Evolutionary conservation across 2,329 filamentous ascomycete genomes (phyloP).

Genomic region (Aspergillus pseudonomiae): DNA sequence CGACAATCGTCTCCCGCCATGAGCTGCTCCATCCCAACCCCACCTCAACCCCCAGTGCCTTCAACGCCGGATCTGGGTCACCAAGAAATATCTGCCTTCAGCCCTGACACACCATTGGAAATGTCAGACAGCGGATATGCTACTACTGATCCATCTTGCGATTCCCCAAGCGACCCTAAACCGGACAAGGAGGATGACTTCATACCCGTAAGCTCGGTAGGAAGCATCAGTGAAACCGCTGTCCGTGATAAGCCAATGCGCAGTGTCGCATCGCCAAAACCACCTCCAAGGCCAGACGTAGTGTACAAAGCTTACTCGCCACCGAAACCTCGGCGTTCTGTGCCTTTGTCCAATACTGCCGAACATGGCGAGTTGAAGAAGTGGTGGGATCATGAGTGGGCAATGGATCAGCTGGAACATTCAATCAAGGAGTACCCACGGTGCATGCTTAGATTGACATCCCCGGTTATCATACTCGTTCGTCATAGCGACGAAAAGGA

Average conservation of each 20-base stretch:
- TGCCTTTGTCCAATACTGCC: constrained; percentile 24
- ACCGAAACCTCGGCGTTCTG: constrained; percentile 19
- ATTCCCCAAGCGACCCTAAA: constrained; percentile 28
- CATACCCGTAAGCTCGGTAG: constrained; percentile 30
- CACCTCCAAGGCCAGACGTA: constrained; percentile 24
- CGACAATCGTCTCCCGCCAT: constrained; percentile 38
- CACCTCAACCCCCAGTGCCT: constrained; percentile 31
- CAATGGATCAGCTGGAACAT: constrained; percentile 41
- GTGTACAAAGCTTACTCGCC: constrained; percentile 20
- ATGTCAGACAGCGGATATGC: constrained; percentile 39
- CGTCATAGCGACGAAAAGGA: constrained; percentile 41
- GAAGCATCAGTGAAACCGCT: constrained; percentile 29
- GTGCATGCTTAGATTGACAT: constrained; percentile 40
- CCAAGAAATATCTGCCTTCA: constrained; percentile 43
- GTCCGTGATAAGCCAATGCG: constrained; percentile 24
- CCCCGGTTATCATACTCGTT: constrained; percentile 43
- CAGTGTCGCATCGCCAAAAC: constrained; percentile 10
- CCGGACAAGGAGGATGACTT: constrained; percentile 34
- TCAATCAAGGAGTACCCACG: constrained; percentile 41
- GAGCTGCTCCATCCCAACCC: constrained; percentile 28
- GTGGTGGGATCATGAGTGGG: constrained; percentile 45
- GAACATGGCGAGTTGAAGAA: constrained; percentile 35
- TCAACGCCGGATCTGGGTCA: constrained; percentile 39
- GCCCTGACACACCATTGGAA: constrained; percentile 42
- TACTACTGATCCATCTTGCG: constrained; percentile 31